Base-by-base conservation (phyloP, 371 early-diverging fungal genomes). In the Circinella umbellata region DNA sequence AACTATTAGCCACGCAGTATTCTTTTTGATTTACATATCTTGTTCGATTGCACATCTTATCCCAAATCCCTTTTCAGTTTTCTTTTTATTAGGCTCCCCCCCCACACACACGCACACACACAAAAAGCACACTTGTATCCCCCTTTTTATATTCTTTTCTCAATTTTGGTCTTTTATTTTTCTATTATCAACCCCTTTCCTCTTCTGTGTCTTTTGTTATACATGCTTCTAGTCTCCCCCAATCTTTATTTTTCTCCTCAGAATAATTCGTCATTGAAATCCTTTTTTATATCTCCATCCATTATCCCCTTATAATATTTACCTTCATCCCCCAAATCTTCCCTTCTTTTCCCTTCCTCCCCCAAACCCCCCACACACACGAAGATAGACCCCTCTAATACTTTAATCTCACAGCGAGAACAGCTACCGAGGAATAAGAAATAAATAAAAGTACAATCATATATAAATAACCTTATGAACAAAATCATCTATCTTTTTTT, bases 401-500 rank as follows among this genome's bases (percentile, higher is more conserved):
- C 42, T 42, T 42, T 42, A 42, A 42, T 42, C 11, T 11, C 42
- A 42, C 3, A 42, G 6, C 3, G 42, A 42, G 42, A 42, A 42
- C 9, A 42, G 9, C 42, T 42, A 42, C 42, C 42, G 42, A 42
- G 42, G 3, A 8, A 51, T 0, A 51, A 51, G 15, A 51, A 51
- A 51, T 13, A 51, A 51, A 51, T 13, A 51, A 17, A 13, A 11
- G 11, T 11, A 47, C 47, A 0, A 54, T 17, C 36, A 18, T 36
- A 27, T 64, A 64, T 76, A 77, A 93, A 96, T 63, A 63, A 63
- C 47, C 63, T 96, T 88, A 93, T 93, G 27, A 57, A 57, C 57
- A n/a, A n/a, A n/a, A 57, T 66, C 94, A 80, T 76, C 92, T 87
- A 63, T 94, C 95, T 53, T 80, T 71, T 77, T 95, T 64, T 67